A percentile compares a stretch with the other conserved stretches of the same genome.
These are phyloP conservation scores for Pseudogymnoascus sp. DNA, from an alignment of 2,329 filamentous ascomycete species.

Conservation along the genomic window DNA sequence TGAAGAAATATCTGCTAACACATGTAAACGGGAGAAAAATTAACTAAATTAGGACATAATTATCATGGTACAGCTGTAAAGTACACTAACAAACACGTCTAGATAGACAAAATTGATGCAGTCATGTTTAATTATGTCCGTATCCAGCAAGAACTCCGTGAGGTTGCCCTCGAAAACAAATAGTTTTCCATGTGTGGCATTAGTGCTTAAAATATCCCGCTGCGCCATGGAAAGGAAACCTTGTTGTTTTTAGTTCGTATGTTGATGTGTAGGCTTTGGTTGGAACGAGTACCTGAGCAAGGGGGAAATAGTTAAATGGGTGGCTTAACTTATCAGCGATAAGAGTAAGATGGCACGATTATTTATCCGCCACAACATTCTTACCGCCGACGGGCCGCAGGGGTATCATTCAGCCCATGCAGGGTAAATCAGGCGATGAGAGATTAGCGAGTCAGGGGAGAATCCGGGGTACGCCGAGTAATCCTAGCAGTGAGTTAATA, in stretches of 20 bases:
- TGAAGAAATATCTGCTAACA: too few relatives aligned
- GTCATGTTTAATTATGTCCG: not conserved
- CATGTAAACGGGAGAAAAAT: too few relatives aligned
- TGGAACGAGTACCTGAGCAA: not conserved
- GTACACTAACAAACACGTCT: not conserved
- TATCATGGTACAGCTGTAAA: too few relatives aligned
- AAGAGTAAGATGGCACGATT: slow-evolving; percentile 1
- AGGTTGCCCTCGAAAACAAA: not conserved
- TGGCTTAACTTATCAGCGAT: not conserved
- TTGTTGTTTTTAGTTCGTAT: not conserved
- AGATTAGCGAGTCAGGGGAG: not conserved
- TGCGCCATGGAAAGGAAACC: not conserved
- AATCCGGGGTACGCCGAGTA: not conserved
- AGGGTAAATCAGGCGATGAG: not conserved
- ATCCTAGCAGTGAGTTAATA: not conserved
- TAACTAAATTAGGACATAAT: too few relatives aligned
- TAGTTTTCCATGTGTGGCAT: not conserved
- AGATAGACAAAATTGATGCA: not conserved
- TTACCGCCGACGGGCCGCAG: not conserved
- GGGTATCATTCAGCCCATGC: not conserved
- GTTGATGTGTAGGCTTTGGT: not conserved
- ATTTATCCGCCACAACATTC: not conserved
- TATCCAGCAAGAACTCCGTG: not conserved
- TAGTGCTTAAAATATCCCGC: not conserved
- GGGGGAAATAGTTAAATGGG: not conserved